A percentile compares a stretch with the other conserved stretches of the same genome.
These are phyloP conservation scores for Fomitopsis serialis DNA, from an alignment of 768 basidiomycete genomes.

Conservation along the genomic window DNA sequence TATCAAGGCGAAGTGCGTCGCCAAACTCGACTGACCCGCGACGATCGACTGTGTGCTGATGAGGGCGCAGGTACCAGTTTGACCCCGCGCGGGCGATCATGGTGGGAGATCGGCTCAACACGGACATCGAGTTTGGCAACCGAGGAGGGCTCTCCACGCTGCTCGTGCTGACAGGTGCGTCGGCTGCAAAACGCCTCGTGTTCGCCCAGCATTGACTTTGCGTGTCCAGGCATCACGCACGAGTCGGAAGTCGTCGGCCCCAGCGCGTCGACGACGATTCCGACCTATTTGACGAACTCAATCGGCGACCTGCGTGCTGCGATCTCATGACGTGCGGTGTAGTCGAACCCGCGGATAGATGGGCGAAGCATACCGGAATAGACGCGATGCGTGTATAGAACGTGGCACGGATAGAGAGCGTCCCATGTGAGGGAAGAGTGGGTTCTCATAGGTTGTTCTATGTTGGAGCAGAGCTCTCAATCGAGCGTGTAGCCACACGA, in stretches of 20 bases:
- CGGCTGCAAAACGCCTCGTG: not conserved
- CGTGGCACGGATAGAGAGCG: not conserved
- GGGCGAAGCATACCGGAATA: not conserved
- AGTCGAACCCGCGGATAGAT: not conserved
- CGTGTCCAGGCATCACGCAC: slow-evolving; percentile 62
- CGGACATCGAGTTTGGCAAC: slow-evolving; percentile 92
- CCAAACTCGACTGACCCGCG: not conserved
- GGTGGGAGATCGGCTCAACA: slow-evolving; percentile 93
- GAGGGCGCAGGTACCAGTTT: slow-evolving; percentile 62
- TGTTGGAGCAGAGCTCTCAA: no score
- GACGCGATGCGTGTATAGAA: not conserved
- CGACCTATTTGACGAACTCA: slow-evolving; percentile 75
- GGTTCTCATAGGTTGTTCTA: no score
- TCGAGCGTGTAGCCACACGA: no score
- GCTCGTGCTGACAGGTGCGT: slow-evolving; percentile 83
- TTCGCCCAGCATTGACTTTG: not conserved
- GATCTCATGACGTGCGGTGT: not conserved
- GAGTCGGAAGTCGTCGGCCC: slow-evolving; percentile 70
- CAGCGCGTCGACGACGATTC: slow-evolving; percentile 64
- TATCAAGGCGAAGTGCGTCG: slow-evolving; percentile 68
- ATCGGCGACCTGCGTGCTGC: slow-evolving; percentile 69
- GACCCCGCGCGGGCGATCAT: slow-evolving; percentile 87
- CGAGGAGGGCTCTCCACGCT: slow-evolving; percentile 81
- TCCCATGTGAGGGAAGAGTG: not conserved
- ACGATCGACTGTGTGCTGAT: not conserved